A percentile compares a stretch with the other conserved stretches of the same genome.
Evolutionary conservation across 2,329 filamentous ascomycete species (phyloP).

Genomic region (Herpomyces periplanetae): DNA sequence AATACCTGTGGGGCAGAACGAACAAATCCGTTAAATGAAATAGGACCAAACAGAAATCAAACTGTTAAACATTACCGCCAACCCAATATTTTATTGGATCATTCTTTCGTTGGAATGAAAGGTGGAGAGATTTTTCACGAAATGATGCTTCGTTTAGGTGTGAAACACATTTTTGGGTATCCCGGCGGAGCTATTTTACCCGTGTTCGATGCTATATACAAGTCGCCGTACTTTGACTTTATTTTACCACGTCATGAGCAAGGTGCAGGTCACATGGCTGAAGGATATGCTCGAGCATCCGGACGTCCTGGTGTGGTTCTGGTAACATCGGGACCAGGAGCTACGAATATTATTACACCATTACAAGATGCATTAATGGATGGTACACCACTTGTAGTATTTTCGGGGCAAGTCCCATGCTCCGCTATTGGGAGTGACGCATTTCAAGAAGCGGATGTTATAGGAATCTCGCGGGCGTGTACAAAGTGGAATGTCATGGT

Average conservation of each 20-base stretch:
- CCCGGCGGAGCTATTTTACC: slow-evolving; percentile 83
- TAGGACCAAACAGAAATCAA: slow-evolving; percentile 8
- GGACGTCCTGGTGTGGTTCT: slow-evolving; percentile 82
- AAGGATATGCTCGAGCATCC: slow-evolving; percentile 73
- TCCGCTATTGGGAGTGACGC: slow-evolving; percentile 69
- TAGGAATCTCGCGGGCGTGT: slow-evolving; percentile 72
- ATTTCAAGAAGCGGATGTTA: slow-evolving; percentile 80
- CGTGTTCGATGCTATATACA: slow-evolving; percentile 95
- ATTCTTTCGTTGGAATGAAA: slow-evolving; percentile 52
- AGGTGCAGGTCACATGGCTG: slow-evolving; percentile 89
- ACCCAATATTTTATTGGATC: slow-evolving; percentile 14
- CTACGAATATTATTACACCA: slow-evolving; percentile 80
- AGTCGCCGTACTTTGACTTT: slow-evolving; percentile 85
- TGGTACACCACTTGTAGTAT: slow-evolving; percentile 80
- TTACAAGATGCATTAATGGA: slow-evolving; percentile 88
- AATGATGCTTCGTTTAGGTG: slow-evolving; percentile 76
- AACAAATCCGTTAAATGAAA: slow-evolving; percentile 10
- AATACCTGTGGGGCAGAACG: no score
- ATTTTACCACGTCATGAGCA: slow-evolving; percentile 85
- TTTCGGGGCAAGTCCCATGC: slow-evolving; percentile 67
- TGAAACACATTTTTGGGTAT: slow-evolving; percentile 65
- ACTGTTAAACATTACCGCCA: slow-evolving; percentile 11
- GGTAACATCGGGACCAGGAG: slow-evolving; percentile 79
- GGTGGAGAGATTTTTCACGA: slow-evolving; percentile 94
- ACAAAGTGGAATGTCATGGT: slow-evolving; percentile 99